phyloP scores from a whole-genome alignment of 2,329 filamentous ascomycete genomes.

The Myriosclerotinia duriaeana region DNA sequence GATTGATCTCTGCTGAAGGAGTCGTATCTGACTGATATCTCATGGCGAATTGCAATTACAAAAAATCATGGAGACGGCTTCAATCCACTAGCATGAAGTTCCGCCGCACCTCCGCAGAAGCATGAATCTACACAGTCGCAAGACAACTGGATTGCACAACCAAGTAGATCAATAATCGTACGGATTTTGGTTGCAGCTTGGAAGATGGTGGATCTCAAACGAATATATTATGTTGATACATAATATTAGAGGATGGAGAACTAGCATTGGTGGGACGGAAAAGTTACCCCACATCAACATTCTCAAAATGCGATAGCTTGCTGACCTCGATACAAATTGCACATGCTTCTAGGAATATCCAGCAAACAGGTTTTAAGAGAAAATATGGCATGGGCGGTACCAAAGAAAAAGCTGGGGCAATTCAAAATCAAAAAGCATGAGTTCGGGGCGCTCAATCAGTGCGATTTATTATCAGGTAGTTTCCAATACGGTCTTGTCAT shows the following conservation, averaged over 20 bases:
- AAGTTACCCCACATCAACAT: not conserved
- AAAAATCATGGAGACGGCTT: not conserved
- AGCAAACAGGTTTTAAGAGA: not conserved
- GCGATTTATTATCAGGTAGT: not conserved
- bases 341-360: not conserved
- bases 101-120: not conserved
- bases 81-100: too few relatives aligned
- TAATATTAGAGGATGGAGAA: not conserved
- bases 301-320: not conserved
- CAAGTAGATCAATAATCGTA: not conserved
- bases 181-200: not conserved
- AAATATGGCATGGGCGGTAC: too few relatives aligned
- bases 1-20: rapidly evolving
- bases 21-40: not conserved
- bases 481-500: not conserved
- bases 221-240: not conserved
- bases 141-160: not conserved
- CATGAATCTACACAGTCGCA: not conserved
- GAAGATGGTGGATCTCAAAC: not conserved
- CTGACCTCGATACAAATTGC: not conserved
- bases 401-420: not conserved
- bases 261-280: not conserved
- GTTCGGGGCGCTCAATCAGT: not conserved
- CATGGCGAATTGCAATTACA: not conserved
- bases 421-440: not conserved